phyloP scores from a whole-genome alignment of 2,329 filamentous ascomycete species.

The Furcasterigmium sp. region DNA sequence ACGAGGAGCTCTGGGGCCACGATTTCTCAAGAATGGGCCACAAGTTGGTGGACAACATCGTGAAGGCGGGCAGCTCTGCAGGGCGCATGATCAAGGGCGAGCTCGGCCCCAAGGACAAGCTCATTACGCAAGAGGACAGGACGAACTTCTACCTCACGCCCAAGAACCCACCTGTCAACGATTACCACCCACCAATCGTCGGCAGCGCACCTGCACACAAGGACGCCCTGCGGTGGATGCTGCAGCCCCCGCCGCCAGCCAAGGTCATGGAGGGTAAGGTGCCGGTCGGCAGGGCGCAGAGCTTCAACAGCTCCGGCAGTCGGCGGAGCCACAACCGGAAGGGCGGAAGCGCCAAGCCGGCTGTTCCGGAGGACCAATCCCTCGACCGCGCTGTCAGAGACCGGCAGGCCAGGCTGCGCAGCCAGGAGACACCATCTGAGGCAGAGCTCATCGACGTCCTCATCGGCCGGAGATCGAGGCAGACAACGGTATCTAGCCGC shows the following conservation, averaged over 20 bases:
- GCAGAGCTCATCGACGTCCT: slow-evolving; percentile 38
- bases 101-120: slow-evolving; percentile 46
- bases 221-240: slow-evolving; percentile 81
- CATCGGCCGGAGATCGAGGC: slow-evolving; percentile 18
- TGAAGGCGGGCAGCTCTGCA: slow-evolving; percentile 52
- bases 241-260: slow-evolving; percentile 84
- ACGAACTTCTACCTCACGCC: slow-evolving; percentile 56
- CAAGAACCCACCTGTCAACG: slow-evolving; percentile 71
- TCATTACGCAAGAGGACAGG: slow-evolving; percentile 42
- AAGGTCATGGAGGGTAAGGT: slow-evolving; percentile 88
- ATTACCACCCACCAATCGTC: slow-evolving; percentile 80
- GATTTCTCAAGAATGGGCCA: slow-evolving; percentile 50
- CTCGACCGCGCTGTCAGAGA: slow-evolving; percentile 38
- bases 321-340: slow-evolving; percentile 29
- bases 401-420: slow-evolving; percentile 40
- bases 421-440: slow-evolving; percentile 33
- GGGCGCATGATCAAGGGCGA: slow-evolving; percentile 48
- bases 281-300: slow-evolving; percentile 58
- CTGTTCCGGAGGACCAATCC: slow-evolving; percentile 30
- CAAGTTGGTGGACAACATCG: slow-evolving; percentile 52
- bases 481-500: slow-evolving; percentile 16
- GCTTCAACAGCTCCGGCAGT: slow-evolving; percentile 47
- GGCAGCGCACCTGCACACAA: slow-evolving; percentile 65
- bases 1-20: slow-evolving; percentile 79
- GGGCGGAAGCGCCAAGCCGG: neutral